These are phyloP conservation scores for Emericellopsis terricola DNA, from an alignment of 495 filamentous ascomycete species.

Conservation along the genomic window DNA sequence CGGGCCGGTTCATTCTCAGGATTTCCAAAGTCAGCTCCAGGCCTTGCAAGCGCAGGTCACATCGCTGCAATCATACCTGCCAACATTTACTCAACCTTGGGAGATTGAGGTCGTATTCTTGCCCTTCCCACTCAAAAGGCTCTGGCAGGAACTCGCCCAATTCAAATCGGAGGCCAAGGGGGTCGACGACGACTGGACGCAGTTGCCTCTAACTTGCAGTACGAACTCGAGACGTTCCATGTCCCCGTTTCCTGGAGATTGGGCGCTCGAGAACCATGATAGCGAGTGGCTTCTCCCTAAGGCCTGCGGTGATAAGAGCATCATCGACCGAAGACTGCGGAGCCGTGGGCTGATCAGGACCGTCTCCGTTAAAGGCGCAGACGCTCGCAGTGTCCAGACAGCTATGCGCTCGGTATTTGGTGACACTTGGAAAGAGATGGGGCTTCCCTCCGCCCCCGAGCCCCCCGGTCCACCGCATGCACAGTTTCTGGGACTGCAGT, in stretches of 20 bases:
- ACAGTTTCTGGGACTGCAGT: constrained; percentile 31
- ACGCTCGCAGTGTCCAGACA: constrained; percentile 40
- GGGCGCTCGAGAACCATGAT: constrained; percentile 22
- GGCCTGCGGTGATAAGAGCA: constrained; percentile 34
- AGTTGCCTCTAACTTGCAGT: constrained; percentile 27
- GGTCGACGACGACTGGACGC: constrained; percentile 38
- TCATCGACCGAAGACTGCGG: constrained; percentile 40
- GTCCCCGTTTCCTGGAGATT: constrained; percentile 23
- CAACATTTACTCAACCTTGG: constrained; percentile 41
- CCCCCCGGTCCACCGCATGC: constrained; percentile 8
- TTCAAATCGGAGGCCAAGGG: constrained; percentile 22
- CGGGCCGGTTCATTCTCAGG: constrained; percentile 16
- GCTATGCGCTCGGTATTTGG: constrained; percentile 41
- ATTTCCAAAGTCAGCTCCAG: constrained; percentile 32
- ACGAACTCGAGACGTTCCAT: constrained; percentile 20
- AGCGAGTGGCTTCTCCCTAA: constrained; percentile 36
- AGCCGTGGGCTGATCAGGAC: constrained; percentile 49
- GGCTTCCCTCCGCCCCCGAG: not conserved
- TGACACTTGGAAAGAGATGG: constrained; percentile 24
- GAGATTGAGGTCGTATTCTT: constrained; percentile 49
- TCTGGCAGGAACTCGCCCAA: constrained; percentile 37
- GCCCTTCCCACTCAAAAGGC: constrained; percentile 44
- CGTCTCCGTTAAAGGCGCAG: constrained; percentile 33
- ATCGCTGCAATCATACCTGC: constrained; percentile 35
- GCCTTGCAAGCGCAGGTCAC: constrained; percentile 35